Base-by-base conservation (phyloP, 306 rosid species). In the Psophocarpus tetragonolobus region DNA sequence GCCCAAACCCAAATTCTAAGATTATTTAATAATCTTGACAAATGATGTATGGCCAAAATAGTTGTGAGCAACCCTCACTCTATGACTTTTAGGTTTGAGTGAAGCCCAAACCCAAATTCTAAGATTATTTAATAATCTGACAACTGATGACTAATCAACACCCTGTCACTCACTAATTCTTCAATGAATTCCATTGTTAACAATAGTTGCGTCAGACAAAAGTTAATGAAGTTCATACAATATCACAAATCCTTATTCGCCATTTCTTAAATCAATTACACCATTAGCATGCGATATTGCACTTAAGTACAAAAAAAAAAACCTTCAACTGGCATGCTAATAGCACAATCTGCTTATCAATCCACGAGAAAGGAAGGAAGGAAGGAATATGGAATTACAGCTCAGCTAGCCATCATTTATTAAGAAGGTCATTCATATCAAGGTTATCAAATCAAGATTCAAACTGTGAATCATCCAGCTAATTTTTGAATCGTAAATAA, bases 171-270 rank as follows among this genome's bases (percentile, higher is more conserved):
- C 10, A 0, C 27, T 57, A 57, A 74, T 74, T 68, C 58, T 36
- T 70, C 77, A 82, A 71, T 61, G 29, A 68, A 68, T 24, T 17
- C 39, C 67, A 54, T 63, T 35, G 71, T 53, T 66, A 63, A 82
- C 12, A 42, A 54, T 44, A 71, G 65, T 71, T 71, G 32, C 65
- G 50, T 83, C 69, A 79, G 50, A 62, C 30, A 44, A 69, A 14
- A 61, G 50, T 74, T 47, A 68, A 62, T 53, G 45, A 33, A 68
- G 17, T 33, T 79, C 29, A 39, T 30, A n/a, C 4, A 15, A 67
- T 83, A 60, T 21, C 15, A 12, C 39, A 63, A 73, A 44, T 20
- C 15, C 65, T 41, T n/a, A n/a, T n/a, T n/a, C n/a, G n/a, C n/a
- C n/a, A n/a, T n/a, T n/a, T n/a, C n/a, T n/a, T n/a, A n/a, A n/a